These are phyloP conservation scores for Amanita pallidorosea DNA, from an alignment of 768 basidiomycete species.

Conservation along the genomic window DNA sequence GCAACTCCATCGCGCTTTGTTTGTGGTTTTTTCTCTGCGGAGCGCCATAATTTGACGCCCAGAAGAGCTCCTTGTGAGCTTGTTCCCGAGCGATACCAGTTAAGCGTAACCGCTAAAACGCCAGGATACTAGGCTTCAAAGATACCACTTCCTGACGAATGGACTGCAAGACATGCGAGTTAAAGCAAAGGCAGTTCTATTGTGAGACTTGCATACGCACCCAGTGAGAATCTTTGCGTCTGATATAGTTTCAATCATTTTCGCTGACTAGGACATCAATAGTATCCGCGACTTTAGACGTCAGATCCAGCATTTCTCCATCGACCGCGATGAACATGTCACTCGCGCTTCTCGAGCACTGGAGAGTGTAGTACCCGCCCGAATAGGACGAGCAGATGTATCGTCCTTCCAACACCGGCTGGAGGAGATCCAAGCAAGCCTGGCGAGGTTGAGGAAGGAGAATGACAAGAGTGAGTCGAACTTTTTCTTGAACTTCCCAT, in stretches of 20 bases:
- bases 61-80: too few relatives aligned
- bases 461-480: conserved; percentile 43
- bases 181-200: conserved; percentile 62
- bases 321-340: conserved; percentile 55
- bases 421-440: conserved; percentile 38
- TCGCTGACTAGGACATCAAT: conserved; percentile 1
- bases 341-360: conserved; percentile 39
- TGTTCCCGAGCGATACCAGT: too few relatives aligned
- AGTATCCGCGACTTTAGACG: conserved; percentile 50
- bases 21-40: too few relatives aligned
- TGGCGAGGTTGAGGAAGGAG: conserved; percentile 41
- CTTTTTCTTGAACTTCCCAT: not conserved
- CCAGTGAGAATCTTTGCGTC: conserved; percentile 36
- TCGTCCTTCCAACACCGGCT: conserved; percentile 36
- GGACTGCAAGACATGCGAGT: conserved; percentile 71
- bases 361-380: conserved; percentile 27
- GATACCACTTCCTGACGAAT: conserved; percentile 20
- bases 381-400: conserved; percentile 37
- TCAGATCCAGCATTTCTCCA: conserved; percentile 44
- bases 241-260: not conserved
- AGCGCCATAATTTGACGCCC: too few relatives aligned
- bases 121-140: too few relatives aligned
- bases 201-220: conserved; percentile 59
- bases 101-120: too few relatives aligned
- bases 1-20: conserved; percentile 9